Percentiles rank a stretch among this genome's conserved stretches.
Evolutionary conservation across 805 yeast genomes (phyloP).

Genomic region (Kodamaea laetipori): DNA sequence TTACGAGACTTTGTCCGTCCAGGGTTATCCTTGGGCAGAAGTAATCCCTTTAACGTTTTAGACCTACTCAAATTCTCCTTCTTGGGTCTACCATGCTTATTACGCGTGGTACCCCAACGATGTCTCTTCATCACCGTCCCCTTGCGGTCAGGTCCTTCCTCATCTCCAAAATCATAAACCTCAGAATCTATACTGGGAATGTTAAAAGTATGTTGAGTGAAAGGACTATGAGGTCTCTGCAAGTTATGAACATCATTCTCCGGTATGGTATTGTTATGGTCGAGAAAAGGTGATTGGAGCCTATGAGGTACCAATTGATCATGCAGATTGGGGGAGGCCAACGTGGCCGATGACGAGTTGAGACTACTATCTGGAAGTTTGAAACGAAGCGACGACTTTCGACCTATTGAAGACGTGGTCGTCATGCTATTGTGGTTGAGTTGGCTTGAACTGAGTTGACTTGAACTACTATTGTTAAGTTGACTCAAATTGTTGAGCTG

Average conservation of each 20-base stretch:
- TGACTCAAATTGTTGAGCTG: too few species aligned
- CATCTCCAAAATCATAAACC: slow-evolving; percentile 21
- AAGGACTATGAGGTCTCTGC: slow-evolving; percentile 30
- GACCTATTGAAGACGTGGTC: slow-evolving; percentile 12
- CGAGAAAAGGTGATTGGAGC: slow-evolving; percentile 34
- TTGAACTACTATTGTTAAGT: slow-evolving; percentile 5
- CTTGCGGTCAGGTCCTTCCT: slow-evolving; percentile 20
- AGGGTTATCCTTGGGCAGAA: slow-evolving; percentile 16
- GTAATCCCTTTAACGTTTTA: slow-evolving; percentile 55
- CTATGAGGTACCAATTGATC: slow-evolving; percentile 11
- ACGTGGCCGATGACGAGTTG: slow-evolving; percentile 8
- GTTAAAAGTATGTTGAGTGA: slow-evolving; percentile 20
- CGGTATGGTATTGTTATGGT: slow-evolving; percentile 21
- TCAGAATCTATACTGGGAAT: slow-evolving; percentile 12
- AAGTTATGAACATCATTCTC: slow-evolving; percentile 29
- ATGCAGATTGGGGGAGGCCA: slow-evolving; percentile 16
- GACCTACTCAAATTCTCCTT: slow-evolving; percentile 52
- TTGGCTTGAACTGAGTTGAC: too few species aligned
- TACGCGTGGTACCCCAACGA: slow-evolving; percentile 91
- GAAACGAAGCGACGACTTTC: slow-evolving; percentile 34
- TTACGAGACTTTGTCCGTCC: slow-evolving; percentile 8
- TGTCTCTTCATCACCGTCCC: slow-evolving; percentile 69
- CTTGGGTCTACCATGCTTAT: slow-evolving; percentile 66
- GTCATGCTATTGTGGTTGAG: neutral
- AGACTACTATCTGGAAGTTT: slow-evolving; percentile 24